Base-by-base conservation (phyloP, 768 basidiomycete genomes). In the Boletus reticulatus region DNA sequence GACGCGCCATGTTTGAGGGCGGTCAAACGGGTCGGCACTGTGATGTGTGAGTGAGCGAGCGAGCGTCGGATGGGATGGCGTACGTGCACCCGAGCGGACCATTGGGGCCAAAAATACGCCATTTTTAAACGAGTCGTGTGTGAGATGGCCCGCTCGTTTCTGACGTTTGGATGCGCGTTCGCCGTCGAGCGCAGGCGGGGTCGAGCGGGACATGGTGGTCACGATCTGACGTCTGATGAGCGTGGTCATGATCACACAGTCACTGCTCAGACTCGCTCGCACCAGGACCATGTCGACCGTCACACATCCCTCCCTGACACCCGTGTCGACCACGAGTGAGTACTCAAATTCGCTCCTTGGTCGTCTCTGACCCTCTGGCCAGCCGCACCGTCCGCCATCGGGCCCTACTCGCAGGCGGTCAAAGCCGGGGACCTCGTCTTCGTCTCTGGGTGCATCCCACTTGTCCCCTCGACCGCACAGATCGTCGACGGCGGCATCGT, bases 71-170 rank as follows among this genome's bases (percentile, higher is more conserved):
- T 6, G 32, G n/a, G 37, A 14, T 38, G 41, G 81, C 89, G 65
- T 72, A 94, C 92, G 73, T 60, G 88, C 88, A 57, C 94, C 92
- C 55, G 92, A 96, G 67, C 94, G 83, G 50, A 99, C 97, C 97
- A 99, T 99, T 2, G 97, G 97, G 4, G 97, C 96, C n/a, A 99
- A 82, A 66, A 97, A 88, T 31, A 98, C 77, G 11, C 94, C 95
- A 74, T 92, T 80, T 60, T 87, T 87, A 76, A 94, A 99, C 59
- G 92, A 85, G 29, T 86, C 84, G 1, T 78, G 67, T 0, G 85
- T 85, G 17, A 91, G 78, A 60, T 84, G 81, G 16, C 27, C 27
- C 27, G 80, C 82, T 10, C 82, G 62, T 62, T 77, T 82, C 39
- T 76, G 73, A 9, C 84, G 80, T 67, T 90, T 90, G 0, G 74